phyloP scores from a whole-genome alignment of 352 stramenopile species.

The Discostella stelligera region DNA sequence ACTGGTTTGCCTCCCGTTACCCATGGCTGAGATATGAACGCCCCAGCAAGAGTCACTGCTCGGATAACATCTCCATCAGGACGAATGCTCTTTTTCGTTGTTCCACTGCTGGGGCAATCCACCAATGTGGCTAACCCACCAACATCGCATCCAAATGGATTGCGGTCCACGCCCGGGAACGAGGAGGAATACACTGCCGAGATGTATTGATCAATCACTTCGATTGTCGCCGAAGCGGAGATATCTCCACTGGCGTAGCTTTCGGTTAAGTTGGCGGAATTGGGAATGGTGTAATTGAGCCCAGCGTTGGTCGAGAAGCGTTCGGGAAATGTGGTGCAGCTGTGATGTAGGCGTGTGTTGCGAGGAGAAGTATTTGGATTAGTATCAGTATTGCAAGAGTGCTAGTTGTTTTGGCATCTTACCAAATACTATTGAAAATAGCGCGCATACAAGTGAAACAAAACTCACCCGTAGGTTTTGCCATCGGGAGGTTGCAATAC shows the following conservation, averaged over 20 bases:
- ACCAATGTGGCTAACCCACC: slow-evolving; percentile 58
- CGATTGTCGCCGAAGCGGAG: slow-evolving; percentile 44
- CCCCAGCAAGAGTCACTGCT: slow-evolving; percentile 59
- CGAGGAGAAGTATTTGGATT: slow-evolving; percentile 2
- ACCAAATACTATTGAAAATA: too few species aligned
- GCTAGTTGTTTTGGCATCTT: too few species aligned
- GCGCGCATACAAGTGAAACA: too few species aligned
- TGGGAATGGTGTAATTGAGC: slow-evolving; percentile 10
- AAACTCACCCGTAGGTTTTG: slow-evolving; percentile 44
- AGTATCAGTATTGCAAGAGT: too few species aligned
- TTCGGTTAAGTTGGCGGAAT: slow-evolving; percentile 22
- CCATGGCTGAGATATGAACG: slow-evolving; percentile 55
- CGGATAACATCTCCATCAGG: slow-evolving; percentile 42
- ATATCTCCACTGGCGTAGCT: slow-evolving; percentile 51
- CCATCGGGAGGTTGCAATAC: slow-evolving; percentile 65
- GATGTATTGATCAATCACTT: slow-evolving; percentile 61
- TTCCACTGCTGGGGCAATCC: slow-evolving; percentile 7
- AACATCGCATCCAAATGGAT: slow-evolving; percentile 63
- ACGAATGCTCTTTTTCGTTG: slow-evolving; percentile 7
- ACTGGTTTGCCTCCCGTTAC: slow-evolving; percentile 37
- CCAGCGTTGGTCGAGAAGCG: slow-evolving; percentile 35
- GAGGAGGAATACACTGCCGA: slow-evolving; percentile 50
- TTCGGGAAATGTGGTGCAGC: slow-evolving; percentile 32
- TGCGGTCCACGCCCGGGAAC: slow-evolving; percentile 8
- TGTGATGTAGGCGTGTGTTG: slow-evolving; percentile 6